Evolutionary conservation across 306 rosid species (phyloP).

Genomic region (Hylodesmum podocarpum): DNA sequence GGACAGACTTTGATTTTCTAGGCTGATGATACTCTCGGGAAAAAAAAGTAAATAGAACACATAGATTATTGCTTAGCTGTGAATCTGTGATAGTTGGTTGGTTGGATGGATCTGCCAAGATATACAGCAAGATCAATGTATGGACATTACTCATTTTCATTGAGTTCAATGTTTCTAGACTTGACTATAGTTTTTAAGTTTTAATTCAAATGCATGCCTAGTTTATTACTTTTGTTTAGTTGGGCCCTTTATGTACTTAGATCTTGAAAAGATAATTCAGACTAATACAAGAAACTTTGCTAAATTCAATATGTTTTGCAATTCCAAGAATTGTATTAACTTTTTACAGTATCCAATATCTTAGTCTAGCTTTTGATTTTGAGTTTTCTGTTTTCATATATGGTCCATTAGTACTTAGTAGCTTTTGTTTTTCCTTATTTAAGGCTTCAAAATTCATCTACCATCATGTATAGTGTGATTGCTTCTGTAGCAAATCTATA

Average conservation of each 20-base stretch:
- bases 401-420: neutral
- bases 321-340: neutral
- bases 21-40: slow-evolving; percentile 28
- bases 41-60: slow-evolving; percentile 21
- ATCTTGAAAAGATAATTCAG: neutral
- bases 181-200: neutral
- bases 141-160: neutral
- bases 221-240: neutral
- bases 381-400: neutral
- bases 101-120: neutral
- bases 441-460: neutral
- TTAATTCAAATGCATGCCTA: neutral
- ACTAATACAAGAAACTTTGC: neutral
- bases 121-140: neutral
- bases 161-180: slow-evolving; percentile 6
- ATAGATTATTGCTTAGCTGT: neutral
- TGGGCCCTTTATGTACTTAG: neutral
- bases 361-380: neutral
- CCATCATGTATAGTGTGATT: neutral
- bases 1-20: slow-evolving; percentile 36
- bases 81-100: neutral
- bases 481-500: neutral
- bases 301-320: neutral
- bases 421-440: neutral
- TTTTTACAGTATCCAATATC: neutral